phyloP scores from a whole-genome alignment of 805 yeast species.

The Wickerhamomyces sydowiorum region DNA sequence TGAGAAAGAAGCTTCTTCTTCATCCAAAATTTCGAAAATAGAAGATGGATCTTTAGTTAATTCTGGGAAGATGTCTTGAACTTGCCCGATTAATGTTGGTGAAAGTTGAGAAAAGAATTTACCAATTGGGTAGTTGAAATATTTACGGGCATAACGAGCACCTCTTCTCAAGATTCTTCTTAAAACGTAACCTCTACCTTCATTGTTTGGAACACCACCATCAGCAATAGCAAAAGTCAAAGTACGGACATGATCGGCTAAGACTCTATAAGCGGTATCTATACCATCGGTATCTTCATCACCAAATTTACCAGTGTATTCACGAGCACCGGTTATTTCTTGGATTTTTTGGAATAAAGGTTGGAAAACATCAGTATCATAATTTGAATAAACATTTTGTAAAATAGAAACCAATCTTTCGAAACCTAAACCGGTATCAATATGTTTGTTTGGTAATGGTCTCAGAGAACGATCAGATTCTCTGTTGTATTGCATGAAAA shows the following conservation, averaged over 20 bases:
- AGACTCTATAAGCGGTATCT: slow-evolving; percentile 96
- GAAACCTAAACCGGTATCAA: slow-evolving; percentile 98
- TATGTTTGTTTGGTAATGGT: slow-evolving; percentile 87
- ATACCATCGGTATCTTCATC: slow-evolving; percentile 89
- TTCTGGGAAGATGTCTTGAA: slow-evolving; percentile 88
- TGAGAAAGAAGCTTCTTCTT: slow-evolving; percentile 93
- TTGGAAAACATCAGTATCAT: slow-evolving; percentile 94
- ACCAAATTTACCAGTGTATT: slow-evolving; percentile 90
- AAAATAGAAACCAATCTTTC: slow-evolving; percentile 94
- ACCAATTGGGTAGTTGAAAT: slow-evolving; percentile 94
- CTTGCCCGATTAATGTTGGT: slow-evolving; percentile 88
- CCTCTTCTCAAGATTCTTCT: slow-evolving; percentile 98
- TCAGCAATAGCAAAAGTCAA: slow-evolving; percentile 93
- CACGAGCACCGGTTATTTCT: slow-evolving; percentile 89
- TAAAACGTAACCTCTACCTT: slow-evolving; percentile 97
- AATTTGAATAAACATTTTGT: slow-evolving; percentile 88
- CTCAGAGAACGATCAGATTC: slow-evolving; percentile 79
- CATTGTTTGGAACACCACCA: slow-evolving; percentile 99
- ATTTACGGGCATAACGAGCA: slow-evolving; percentile 92
- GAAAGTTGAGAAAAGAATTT: slow-evolving; percentile 87
- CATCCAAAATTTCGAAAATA: slow-evolving; percentile 86
- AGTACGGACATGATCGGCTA: slow-evolving; percentile 98
- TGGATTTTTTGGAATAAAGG: slow-evolving; percentile 85
- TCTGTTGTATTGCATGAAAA: slow-evolving; percentile 94
- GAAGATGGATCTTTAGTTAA: slow-evolving; percentile 62